A percentile compares a stretch with the other conserved stretches of the same genome.
Conservation (phyloP, 1,284 basidiomycete genomes). For the Leccinum ponderosum region DNA sequence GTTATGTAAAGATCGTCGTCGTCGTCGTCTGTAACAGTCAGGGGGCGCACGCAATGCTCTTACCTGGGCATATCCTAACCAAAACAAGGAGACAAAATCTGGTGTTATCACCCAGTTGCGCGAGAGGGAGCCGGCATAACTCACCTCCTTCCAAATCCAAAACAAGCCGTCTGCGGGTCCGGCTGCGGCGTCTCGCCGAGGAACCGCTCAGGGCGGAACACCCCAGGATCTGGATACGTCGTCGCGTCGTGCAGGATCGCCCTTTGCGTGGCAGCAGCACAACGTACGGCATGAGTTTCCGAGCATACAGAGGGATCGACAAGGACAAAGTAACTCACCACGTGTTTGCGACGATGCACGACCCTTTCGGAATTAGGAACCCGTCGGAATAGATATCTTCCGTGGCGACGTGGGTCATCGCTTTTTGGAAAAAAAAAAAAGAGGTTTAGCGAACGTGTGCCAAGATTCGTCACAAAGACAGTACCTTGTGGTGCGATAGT, state of each 20-base stretch:
- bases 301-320: background rate
- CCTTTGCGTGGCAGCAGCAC: slow-evolving; percentile 10
- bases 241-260: slow-evolving; percentile 14
- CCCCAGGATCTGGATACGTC: slow-evolving; percentile 20
- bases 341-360: slow-evolving; percentile 24
- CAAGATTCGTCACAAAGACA: background rate
- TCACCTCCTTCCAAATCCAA: slow-evolving; percentile 25
- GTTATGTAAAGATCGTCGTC: too few relatives aligned
- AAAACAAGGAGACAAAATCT: background rate
- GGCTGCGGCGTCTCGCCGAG: slow-evolving; percentile 18
- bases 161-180: slow-evolving; percentile 17
- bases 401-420: slow-evolving; percentile 35
- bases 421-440: slow-evolving; percentile 17
- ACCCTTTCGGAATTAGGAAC: slow-evolving; percentile 42
- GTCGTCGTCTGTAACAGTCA: background rate
- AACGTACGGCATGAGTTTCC: background rate
- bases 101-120: background rate
- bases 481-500: slow-evolving; percentile 14
- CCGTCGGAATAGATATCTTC: slow-evolving; percentile 38
- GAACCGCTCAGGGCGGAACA: slow-evolving; percentile 28
- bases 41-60: background rate
- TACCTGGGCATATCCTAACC: slow-evolving; percentile 24
- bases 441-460: slow-evolving; percentile 20
- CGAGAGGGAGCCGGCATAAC: background rate
- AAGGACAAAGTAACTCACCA: slow-evolving; percentile 12